phyloP scores from a whole-genome alignment of 192 early-diverging fungal genomes.

The Entomortierella lignicola region DNA sequence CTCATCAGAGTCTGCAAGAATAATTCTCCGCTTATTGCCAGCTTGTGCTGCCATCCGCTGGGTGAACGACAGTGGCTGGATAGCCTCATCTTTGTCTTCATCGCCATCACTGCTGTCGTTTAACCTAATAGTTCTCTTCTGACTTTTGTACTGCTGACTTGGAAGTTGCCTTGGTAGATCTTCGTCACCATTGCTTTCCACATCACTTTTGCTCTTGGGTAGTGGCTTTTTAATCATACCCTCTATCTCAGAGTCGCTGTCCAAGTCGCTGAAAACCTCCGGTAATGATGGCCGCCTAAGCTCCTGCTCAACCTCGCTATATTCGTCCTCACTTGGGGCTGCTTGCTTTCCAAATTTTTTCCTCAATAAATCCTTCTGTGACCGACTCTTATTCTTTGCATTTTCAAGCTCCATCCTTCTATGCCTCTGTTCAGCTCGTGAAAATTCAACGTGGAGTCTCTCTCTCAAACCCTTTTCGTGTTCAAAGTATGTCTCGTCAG shows the following conservation, averaged over 20 bases:
- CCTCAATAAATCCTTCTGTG: neutral
- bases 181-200: constrained; percentile 2
- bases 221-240: neutral
- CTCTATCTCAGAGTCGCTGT: neutral
- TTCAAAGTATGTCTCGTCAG: constrained; percentile 54
- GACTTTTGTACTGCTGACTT: neutral
- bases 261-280: neutral
- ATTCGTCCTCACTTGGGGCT: neutral
- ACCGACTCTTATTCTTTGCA: constrained; percentile 12
- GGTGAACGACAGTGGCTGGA: constrained; percentile 15
- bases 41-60: constrained; percentile 2
- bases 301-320: neutral
- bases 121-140: neutral
- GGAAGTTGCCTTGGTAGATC: neutral
- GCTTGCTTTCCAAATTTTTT: neutral
- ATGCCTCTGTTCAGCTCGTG: constrained; percentile 28
- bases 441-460: neutral
- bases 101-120: neutral
- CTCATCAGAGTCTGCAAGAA: constrained; percentile 39
- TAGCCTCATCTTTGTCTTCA: constrained; percentile 9
- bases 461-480: constrained; percentile 31
- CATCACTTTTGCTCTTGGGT: neutral
- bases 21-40: constrained; percentile 24
- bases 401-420: constrained; percentile 10
- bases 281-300: neutral